A percentile compares a stretch with the other conserved stretches of the same genome.
phyloP scores from a whole-genome alignment of 2,329 filamentous ascomycete genomes.

The Xylaria sp. region DNA sequence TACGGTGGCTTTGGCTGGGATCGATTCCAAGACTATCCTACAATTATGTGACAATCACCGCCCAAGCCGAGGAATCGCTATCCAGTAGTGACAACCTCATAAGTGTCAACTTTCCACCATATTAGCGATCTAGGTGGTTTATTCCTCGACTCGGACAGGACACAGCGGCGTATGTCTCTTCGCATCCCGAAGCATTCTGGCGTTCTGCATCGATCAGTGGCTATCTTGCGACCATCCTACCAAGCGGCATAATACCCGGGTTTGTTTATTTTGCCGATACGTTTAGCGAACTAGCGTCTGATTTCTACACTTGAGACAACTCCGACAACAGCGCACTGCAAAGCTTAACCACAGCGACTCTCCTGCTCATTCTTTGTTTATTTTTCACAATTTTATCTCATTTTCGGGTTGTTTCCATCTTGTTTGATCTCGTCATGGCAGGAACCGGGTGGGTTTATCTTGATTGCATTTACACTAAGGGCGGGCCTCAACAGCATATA shows the following conservation, averaged over 20 bases:
- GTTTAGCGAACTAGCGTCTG: slow-evolving; percentile 49
- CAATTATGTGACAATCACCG: slow-evolving; percentile 81
- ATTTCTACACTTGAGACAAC: slow-evolving; percentile 38
- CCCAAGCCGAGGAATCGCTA: slow-evolving; percentile 53
- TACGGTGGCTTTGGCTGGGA: slow-evolving; percentile 87
- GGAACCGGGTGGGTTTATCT: slow-evolving; percentile 58
- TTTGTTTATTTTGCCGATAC: slow-evolving; percentile 39
- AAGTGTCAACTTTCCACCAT: slow-evolving; percentile 34
- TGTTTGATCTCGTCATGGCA: slow-evolving; percentile 59
- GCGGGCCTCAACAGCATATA: slow-evolving; percentile 53
- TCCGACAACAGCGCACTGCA: slow-evolving; percentile 49
- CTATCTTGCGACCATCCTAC: slow-evolving; percentile 38
- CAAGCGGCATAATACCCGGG: slow-evolving; percentile 36
- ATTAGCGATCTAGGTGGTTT: slow-evolving; percentile 34
- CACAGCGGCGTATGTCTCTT: slow-evolving; percentile 35
- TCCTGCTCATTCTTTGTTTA: slow-evolving; percentile 24
- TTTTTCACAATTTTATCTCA: no score
- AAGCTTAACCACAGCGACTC: slow-evolving; percentile 52
- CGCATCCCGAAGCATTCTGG: slow-evolving; percentile 37
- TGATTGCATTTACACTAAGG: slow-evolving; percentile 60
- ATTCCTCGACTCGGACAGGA: slow-evolving; percentile 31
- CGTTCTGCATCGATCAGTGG: slow-evolving; percentile 45
- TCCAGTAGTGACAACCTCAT: slow-evolving; percentile 54
- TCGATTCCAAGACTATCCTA: slow-evolving; percentile 81
- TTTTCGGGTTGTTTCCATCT: no score